Evolutionary conservation across 257 asterid genomes (phyloP), one percentile per base, ranked within the genome.

Genomic region (Solanum chiquidenum): DNA sequence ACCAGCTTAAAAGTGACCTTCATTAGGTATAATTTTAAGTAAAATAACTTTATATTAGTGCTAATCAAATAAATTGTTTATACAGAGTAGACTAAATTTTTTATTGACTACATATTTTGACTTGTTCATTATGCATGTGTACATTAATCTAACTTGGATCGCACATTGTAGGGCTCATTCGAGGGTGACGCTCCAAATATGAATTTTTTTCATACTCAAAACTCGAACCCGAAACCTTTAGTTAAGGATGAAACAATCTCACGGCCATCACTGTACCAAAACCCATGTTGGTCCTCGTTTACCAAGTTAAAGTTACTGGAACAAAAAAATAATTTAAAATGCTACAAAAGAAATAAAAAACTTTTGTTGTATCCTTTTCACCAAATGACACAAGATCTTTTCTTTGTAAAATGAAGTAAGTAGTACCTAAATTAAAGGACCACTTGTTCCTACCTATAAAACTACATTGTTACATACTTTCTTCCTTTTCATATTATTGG

Each of bases 211-310:
- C 14, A 62, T 62, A 12, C 2, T 4, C 1, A 62, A 23, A 23
- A 0, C 1, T 62, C 31, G 6, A 62, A 62, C 0, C 1, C 16
- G 0, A n/a, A 4, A 4, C 2, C 16, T 10, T 14, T n/a, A 12
- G 3, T 62, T 62, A n/a, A 23, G 7, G 12, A 1, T 9, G 14
- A n/a, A 10, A 0, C 27, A 10, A 1, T 62, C 31, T 29, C 31
- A 29, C 31, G 31, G 0, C 1, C 14, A 62, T n/a, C 7, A 23
- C 0, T 25, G 9, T 2, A 55, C n/a, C 64, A 2, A 1, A 7
- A 16, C 3, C 9, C 3, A 16, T 52, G 1, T 40, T 40, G 2
- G 2, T 68, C 5, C 5, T 68, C 62, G n/a, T 52, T 52, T 49
- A 49, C 58, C 1, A 52, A 52, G 6, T 13, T 7, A 68, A 44